phyloP scores from a whole-genome alignment of 257 asterid species.

The Jacaranda mimosifolia region DNA sequence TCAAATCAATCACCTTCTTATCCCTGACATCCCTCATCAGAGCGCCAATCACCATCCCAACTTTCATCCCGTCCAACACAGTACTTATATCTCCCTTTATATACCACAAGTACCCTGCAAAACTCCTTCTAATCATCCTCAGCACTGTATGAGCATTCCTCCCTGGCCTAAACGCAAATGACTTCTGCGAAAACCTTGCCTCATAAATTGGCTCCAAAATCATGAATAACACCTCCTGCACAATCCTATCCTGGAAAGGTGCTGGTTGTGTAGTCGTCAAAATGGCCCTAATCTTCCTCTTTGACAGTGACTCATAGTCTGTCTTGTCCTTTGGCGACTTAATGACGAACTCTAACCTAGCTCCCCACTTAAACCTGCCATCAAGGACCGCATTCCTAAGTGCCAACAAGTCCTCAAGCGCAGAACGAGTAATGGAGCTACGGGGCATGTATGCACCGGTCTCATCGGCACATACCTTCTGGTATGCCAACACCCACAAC shows the following conservation, averaged over 20 bases:
- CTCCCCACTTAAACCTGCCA: conserved; percentile 88
- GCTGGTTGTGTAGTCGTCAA: conserved; percentile 86
- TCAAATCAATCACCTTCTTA: conserved; percentile 90
- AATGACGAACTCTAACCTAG: conserved; percentile 87
- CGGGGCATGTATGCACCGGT: conserved; percentile 87
- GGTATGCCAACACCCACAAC: conserved; percentile 96
- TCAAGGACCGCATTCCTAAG: conserved; percentile 90
- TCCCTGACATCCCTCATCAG: conserved; percentile 96
- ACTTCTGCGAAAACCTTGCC: conserved; percentile 88
- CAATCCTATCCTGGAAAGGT: conserved; percentile 88
- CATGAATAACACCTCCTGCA: conserved; percentile 86
- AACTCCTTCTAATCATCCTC: conserved; percentile 91
- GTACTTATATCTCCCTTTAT: conserved; percentile 92
- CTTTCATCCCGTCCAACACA: conserved; percentile 89
- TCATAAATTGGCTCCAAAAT: conserved; percentile 91
- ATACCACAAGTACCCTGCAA: conserved; percentile 98
- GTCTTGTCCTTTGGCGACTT: conserved; percentile 91
- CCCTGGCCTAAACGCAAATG: conserved; percentile 94
- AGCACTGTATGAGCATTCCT: conserved; percentile 89
- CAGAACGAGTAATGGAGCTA: conserved; percentile 71
- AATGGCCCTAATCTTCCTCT: conserved; percentile 86
- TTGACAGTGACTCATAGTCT: conserved; percentile 85
- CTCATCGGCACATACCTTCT: conserved; percentile 91
- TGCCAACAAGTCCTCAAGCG: conserved; percentile 84
- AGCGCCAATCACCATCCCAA: conserved; percentile 87